Conservation (phyloP, 2,329 filamentous ascomycete species). For the Fusarium nisikadoi region DNA sequence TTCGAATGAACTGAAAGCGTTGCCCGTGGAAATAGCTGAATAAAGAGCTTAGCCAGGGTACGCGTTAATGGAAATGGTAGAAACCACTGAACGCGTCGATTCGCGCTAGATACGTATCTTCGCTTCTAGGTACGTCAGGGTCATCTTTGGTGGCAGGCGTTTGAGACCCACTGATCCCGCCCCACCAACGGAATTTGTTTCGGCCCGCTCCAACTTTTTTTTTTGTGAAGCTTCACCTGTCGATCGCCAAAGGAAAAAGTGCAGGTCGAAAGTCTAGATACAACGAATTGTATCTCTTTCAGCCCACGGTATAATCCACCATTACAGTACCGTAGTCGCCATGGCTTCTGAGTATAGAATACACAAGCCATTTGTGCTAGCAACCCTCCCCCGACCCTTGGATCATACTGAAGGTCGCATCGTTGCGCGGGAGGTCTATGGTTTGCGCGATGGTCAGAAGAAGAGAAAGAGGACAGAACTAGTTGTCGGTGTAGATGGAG, state of each 20-base stretch:
- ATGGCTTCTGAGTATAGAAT: constrained; percentile 72
- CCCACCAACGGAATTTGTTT: constrained; percentile 51
- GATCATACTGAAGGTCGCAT: constrained; percentile 63
- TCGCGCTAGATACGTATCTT: constrained; percentile 36
- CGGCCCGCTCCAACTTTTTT: constrained; percentile 51
- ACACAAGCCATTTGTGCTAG: constrained; percentile 72
- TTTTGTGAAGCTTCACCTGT: constrained; percentile 47
- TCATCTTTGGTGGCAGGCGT: background rate
- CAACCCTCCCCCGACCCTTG: constrained; percentile 67
- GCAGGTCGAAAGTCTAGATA: constrained; percentile 25
- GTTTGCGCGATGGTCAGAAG: constrained; percentile 66
- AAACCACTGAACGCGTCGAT: constrained; percentile 40
- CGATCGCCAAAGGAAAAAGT: constrained; percentile 32
- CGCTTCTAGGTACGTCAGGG: constrained; percentile 41
- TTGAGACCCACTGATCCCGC: constrained; percentile 31
- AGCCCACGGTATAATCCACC: constrained; percentile 14
- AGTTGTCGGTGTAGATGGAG: constrained; percentile 72
- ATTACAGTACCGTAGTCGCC: constrained; percentile 23
- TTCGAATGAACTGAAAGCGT: constrained; percentile 26
- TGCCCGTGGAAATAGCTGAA: constrained; percentile 18
- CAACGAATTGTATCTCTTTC: constrained; percentile 36
- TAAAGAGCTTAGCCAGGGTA: constrained; percentile 28
- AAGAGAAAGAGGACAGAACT: constrained; percentile 73
- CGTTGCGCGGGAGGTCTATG: constrained; percentile 70
- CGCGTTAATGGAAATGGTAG: constrained; percentile 43